Evolutionary conservation across 2,329 filamentous ascomycete genomes (phyloP), one percentile per base, ranked within the genome.

Genomic region (Madurella mycetomatis): DNA sequence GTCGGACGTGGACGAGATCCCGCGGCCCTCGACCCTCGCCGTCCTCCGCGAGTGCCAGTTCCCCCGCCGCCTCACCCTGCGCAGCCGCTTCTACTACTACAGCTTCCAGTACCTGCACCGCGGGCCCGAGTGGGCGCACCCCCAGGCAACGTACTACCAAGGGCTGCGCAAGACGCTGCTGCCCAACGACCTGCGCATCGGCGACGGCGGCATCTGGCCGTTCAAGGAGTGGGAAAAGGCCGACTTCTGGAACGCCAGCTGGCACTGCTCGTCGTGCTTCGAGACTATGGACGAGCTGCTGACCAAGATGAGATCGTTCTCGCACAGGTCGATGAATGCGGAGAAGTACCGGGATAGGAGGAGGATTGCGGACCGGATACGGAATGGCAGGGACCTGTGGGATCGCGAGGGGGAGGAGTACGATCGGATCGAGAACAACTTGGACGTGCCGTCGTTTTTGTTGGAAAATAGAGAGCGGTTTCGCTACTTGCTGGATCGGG

Each of bases 231-330:
- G 69, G 41, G 74, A 81, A 56, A 73, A 72, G 58, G 73, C 68
- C 8, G 70, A 72, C 5, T 57, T 83, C 34, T 66, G 66, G 61
- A 76, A 81, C 60, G 78, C 80, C 0, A 76, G 70, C 0, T 86
- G 83, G 83, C 82, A 85, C 66, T 86, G 82, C 71, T 82, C 78
- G 48, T 79, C 73, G 52, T 85, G 83, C 69, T 84, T 84, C 64
- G 69, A 73, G 16, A 84, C 79, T 0, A 67, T 85, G 15, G 72
- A 71, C 4, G 76, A 83, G 64, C 71, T 84, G 60, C 67, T 79
- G 44, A 75, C 73, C 59, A 84, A 84, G 66, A 75, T 84, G 70
- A 69, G 72, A 9, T 77, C 75, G 53, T 83, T 83, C 65, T 81
- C 78, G 16, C 81, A 84, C 62, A 67, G 66, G 9, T 75, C 71